A percentile compares a stretch with the other conserved stretches of the same genome.
These are phyloP conservation scores for Aspergillus quadricinctus DNA, from an alignment of 2,329 filamentous ascomycete genomes.

Conservation along the genomic window DNA sequence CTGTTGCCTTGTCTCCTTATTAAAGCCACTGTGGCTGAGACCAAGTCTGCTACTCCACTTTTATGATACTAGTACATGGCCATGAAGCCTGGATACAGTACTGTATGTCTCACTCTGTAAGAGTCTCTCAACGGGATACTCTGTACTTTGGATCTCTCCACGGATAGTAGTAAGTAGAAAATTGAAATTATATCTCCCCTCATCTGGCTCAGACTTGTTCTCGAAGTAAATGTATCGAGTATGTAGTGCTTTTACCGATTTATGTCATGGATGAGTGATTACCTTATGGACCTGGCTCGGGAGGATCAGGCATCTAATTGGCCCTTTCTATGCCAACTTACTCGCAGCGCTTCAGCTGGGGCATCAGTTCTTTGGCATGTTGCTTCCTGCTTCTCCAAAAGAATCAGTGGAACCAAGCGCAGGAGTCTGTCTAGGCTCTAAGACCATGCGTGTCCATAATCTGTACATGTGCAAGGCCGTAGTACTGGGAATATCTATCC, in stretches of 20 bases:
- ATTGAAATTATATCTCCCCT: background rate
- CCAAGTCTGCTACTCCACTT: background rate
- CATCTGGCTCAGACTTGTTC: background rate
- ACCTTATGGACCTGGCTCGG: no score
- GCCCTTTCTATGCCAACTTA: background rate
- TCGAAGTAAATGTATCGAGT: background rate
- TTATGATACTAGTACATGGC: conserved; percentile 10
- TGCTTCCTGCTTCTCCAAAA: background rate
- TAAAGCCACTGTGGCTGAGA: conserved; percentile 17
- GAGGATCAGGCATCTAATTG: no score
- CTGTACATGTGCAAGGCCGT: background rate
- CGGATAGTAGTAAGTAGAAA: background rate
- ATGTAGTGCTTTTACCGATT: no score
- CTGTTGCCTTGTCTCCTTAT: conserved; percentile 6
- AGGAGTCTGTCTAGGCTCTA: background rate
- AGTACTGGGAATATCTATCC: background rate
- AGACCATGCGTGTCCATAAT: background rate
- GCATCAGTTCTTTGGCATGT: background rate
- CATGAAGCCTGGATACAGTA: conserved; percentile 18
- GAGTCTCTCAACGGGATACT: background rate
- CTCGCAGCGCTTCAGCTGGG: background rate
- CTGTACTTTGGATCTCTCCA: background rate
- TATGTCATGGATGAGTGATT: no score
- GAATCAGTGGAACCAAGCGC: background rate
- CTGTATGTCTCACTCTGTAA: background rate